Conservation (phyloP, 2,329 filamentous ascomycete genomes). For the Bipolaris oryzae region DNA sequence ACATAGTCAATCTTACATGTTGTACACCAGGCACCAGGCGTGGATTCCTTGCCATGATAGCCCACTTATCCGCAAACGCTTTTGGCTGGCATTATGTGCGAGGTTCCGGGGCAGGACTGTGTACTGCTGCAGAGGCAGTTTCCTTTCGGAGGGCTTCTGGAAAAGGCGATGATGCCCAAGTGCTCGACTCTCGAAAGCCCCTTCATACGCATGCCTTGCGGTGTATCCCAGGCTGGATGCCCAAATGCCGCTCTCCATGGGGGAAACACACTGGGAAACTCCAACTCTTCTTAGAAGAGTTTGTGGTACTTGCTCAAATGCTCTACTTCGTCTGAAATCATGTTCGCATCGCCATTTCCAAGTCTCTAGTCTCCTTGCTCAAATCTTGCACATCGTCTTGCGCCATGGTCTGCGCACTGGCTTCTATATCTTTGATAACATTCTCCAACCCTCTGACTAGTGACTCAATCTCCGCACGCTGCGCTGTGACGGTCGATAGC, state of each 20-base stretch:
- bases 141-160: not conserved
- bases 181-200: not conserved
- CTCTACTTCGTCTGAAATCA: constrained; percentile 19
- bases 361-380: constrained; percentile 42
- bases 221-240: no score
- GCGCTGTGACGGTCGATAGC: constrained; percentile 57
- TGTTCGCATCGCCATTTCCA: constrained; percentile 46
- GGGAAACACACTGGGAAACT: not conserved
- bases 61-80: not conserved
- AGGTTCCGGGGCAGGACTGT: not conserved
- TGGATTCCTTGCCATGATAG: not conserved
- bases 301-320: not conserved
- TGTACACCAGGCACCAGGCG: no score
- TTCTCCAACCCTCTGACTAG: constrained; percentile 61
- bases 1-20: not conserved
- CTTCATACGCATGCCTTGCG: not conserved
- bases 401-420: constrained; percentile 51
- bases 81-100: not conserved
- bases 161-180: not conserved
- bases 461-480: constrained; percentile 63
- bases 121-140: not conserved
- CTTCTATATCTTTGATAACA: constrained; percentile 63
- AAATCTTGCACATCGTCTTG: constrained; percentile 46
- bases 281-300: not conserved
- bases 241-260: not conserved